A percentile compares a stretch with the other conserved stretches of the same genome.
Conservation (phyloP, 2,329 filamentous ascomycete species). For the Aureobasidium sp. region DNA sequence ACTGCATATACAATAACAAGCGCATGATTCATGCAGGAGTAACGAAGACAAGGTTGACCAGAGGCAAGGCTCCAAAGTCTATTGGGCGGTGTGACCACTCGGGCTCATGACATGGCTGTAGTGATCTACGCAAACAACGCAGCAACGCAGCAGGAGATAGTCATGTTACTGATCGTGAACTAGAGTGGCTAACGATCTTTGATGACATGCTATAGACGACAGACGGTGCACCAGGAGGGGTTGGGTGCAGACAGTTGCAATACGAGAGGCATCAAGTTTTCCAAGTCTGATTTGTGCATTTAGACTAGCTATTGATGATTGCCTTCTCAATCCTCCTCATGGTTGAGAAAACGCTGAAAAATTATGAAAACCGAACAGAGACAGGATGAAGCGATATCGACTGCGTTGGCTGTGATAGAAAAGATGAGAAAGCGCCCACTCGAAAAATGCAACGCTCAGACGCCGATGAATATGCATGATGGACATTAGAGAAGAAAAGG, state of each 20-base stretch:
- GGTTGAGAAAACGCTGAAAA: neutral
- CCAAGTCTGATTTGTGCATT: neutral
- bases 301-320: neutral
- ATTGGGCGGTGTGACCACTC: neutral
- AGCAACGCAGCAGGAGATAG: neutral
- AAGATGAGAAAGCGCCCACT: neutral
- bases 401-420: neutral
- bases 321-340: neutral
- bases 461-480: slow-evolving; percentile 10
- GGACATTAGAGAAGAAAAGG: slow-evolving; percentile 5
- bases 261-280: neutral
- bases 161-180: neutral
- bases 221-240: neutral
- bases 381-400: neutral
- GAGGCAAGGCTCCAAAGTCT: neutral
- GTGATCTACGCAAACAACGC: neutral
- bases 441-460: slow-evolving; percentile 5
- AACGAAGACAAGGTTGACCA: neutral
- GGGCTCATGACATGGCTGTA: neutral
- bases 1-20: neutral
- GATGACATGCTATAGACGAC: neutral
- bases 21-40: neutral
- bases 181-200: neutral
- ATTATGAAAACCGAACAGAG: neutral
- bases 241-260: neutral